Conservation (phyloP, 345 rosid genomes). For the Physaria fendleri region DNA sequence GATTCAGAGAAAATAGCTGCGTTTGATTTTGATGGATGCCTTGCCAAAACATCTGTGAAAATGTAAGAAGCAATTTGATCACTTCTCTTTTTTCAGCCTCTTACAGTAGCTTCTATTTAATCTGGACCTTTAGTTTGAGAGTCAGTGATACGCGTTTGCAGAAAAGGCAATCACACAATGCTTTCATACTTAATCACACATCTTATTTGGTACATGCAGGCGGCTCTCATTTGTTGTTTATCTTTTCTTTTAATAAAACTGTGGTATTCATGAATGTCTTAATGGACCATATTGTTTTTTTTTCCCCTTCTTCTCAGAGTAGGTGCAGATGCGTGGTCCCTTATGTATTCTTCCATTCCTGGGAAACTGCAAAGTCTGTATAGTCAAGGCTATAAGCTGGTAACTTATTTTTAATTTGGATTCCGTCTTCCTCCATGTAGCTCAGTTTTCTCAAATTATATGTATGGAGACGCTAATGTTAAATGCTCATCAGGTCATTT, state of each 20-base stretch:
- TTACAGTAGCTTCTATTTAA: neutral
- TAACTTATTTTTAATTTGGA: constrained; percentile 13
- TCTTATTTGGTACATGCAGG: neutral
- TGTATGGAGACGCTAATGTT: constrained; percentile 3
- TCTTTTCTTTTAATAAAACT: neutral
- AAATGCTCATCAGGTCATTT: constrained; percentile 56
- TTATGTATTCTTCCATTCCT: constrained; percentile 85
- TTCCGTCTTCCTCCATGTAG: neutral
- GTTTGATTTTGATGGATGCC: constrained; percentile 97
- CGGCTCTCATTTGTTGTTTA: neutral
- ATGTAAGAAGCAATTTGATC: constrained; percentile 35
- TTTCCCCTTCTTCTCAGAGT: constrained; percentile 38
- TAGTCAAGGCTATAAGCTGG: constrained; percentile 88
- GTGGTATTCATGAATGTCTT: neutral
- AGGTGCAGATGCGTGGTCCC: constrained; percentile 92
- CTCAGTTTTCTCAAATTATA: neutral
- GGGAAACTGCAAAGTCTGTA: constrained; percentile 69
- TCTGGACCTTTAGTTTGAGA: neutral
- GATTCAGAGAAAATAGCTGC: constrained; percentile 88
- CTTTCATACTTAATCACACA: too few species aligned
- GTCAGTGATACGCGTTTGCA: neutral
- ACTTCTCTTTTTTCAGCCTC: neutral
- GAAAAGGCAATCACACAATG: neutral
- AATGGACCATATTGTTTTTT: neutral
- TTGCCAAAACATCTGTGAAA: constrained; percentile 74